These are phyloP conservation scores for Phoenix dactylifera DNA, from an alignment of 176 grass and related monocot species.

Conservation along the genomic window DNA sequence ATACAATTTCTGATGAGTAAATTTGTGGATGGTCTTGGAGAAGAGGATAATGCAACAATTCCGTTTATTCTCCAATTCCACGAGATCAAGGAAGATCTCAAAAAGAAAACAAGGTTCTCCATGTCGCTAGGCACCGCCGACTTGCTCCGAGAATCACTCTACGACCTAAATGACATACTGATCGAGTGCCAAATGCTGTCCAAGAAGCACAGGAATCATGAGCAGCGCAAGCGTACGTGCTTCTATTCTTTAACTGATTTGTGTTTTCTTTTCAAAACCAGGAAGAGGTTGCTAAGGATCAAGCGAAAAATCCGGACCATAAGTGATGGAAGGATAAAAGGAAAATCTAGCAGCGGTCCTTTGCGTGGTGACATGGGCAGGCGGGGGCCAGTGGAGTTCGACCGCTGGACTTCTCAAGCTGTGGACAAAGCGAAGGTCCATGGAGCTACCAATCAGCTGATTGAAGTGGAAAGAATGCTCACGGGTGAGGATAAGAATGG, in stretches of 20 bases:
- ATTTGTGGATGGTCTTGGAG: slow-evolving; percentile 24
- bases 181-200: slow-evolving; percentile 25
- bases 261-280: slow-evolving; percentile 16
- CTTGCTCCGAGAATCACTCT: slow-evolving; percentile 34
- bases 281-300: slow-evolving; percentile 18
- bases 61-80: slow-evolving; percentile 31
- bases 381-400: not conserved
- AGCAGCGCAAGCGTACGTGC: too few species aligned
- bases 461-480: slow-evolving; percentile 24
- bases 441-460: slow-evolving; percentile 25
- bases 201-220: not conserved
- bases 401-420: slow-evolving; percentile 26
- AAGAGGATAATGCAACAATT: slow-evolving; percentile 18
- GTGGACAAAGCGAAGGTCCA: slow-evolving; percentile 19
- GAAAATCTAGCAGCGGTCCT: too few species aligned
- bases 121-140: slow-evolving; percentile 15
- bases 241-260: slow-evolving; percentile 8
- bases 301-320: slow-evolving; percentile 3
- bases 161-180: slow-evolving; percentile 42
- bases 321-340: too few species aligned
- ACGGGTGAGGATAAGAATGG: slow-evolving; percentile 4
- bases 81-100: slow-evolving; percentile 6
- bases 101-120: slow-evolving; percentile 21
- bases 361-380: too few species aligned
- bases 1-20: slow-evolving; percentile 35